Conservation (phyloP, 768 basidiomycete species). For the Podaxis rugospora region DNA sequence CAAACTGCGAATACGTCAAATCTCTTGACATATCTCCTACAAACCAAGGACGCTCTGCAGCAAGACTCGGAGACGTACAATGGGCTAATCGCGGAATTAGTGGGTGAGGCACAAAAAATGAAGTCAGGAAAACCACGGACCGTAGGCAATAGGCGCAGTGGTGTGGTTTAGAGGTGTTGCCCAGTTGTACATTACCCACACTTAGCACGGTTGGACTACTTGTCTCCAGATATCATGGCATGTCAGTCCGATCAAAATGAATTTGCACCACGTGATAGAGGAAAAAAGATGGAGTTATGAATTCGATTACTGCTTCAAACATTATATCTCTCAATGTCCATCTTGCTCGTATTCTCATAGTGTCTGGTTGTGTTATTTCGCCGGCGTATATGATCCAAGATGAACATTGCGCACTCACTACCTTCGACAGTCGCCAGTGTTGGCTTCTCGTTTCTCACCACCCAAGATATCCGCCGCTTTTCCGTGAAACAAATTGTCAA, state of each 20-base stretch:
- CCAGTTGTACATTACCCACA: not conserved
- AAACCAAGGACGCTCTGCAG: constrained; percentile 75
- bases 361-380: not conserved
- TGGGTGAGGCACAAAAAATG: constrained; percentile 86
- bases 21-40: constrained; percentile 76
- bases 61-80: constrained; percentile 91
- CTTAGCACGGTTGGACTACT: too few relatives aligned
- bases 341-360: not conserved
- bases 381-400: constrained; percentile 22
- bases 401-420: constrained; percentile 91
- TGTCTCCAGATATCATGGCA: not conserved
- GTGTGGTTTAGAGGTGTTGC: not conserved
- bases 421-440: constrained; percentile 81
- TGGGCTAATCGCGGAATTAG: constrained; percentile 84
- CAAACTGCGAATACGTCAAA: constrained; percentile 76
- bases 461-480: constrained; percentile 85
- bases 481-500: constrained; percentile 98
- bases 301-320: not conserved
- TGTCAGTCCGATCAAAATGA: not conserved
- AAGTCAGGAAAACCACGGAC: constrained; percentile 58
- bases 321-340: constrained; percentile 1
- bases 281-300: constrained; percentile 11
- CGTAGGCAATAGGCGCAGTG: constrained; percentile 8
- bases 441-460: constrained; percentile 89
- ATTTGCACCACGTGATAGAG: constrained; percentile 7